Conservation (phyloP, 345 rosid species). For the Hibiscus mutabilis region DNA sequence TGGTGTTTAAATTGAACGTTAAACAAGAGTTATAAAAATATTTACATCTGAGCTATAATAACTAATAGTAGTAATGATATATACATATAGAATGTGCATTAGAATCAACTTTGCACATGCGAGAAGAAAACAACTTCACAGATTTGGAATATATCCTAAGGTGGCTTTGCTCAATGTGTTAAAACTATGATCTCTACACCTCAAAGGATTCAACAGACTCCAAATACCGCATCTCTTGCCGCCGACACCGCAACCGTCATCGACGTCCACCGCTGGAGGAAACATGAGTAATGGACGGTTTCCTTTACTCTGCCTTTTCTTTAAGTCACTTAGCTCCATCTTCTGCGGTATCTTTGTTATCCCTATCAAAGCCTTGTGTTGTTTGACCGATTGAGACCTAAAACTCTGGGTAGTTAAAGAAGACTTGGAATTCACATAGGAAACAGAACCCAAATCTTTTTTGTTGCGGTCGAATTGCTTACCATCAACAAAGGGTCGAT, state of each 20-base stretch:
- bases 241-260: not conserved
- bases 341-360: not conserved
- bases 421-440: not conserved
- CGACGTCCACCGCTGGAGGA: conserved; percentile 1
- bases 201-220: not conserved
- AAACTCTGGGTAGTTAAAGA: not conserved
- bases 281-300: conserved; percentile 20
- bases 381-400: not conserved
- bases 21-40: too few species aligned
- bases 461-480: not conserved
- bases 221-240: not conserved
- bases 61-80: not conserved
- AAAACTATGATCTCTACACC: not conserved
- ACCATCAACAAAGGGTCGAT: too few species aligned
- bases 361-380: not conserved
- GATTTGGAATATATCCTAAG: not conserved
- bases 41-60: too few species aligned
- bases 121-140: not conserved
- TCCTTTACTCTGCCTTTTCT: not conserved
- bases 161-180: not conserved
- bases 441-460: not conserved
- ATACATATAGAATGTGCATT: not conserved
- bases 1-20: too few species aligned
- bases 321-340: not conserved
- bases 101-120: not conserved